These are phyloP conservation scores for Aspergillus kassunensis DNA, from an alignment of 495 filamentous ascomycete genomes.

Conservation along the genomic window DNA sequence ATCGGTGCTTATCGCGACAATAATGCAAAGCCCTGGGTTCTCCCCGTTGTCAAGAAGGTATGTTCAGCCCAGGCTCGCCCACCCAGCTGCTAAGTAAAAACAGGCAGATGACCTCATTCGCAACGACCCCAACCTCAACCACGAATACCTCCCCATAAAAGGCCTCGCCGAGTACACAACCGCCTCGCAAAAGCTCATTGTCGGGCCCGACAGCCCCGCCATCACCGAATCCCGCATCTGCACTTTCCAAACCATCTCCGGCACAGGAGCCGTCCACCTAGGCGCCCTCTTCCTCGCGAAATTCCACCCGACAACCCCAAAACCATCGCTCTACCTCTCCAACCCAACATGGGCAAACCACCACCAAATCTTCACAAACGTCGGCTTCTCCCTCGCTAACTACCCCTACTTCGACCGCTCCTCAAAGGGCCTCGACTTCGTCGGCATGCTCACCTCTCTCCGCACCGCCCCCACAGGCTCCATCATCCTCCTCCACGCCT, in stretches of 20 bases:
- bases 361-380: conserved; percentile 96
- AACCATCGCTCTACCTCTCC: conserved; percentile 79
- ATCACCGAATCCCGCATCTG: conserved; percentile 75
- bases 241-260: conserved; percentile 57
- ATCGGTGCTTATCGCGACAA: conserved; percentile 96
- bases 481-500: conserved; percentile 91
- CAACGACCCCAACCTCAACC: conserved; percentile 85
- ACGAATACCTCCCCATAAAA: conserved; percentile 97
- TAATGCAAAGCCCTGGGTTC: conserved; percentile 95
- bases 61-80: too few relatives aligned
- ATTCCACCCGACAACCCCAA: conserved; percentile 51
- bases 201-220: conserved; percentile 75
- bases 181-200: conserved; percentile 84
- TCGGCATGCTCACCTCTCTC: conserved; percentile 73
- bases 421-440: conserved; percentile 88
- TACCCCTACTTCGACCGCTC: conserved; percentile 91
- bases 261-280: conserved; percentile 56
- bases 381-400: conserved; percentile 66
- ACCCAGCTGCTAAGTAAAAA: conserved; percentile 10
- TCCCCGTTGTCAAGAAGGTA: conserved; percentile 97
- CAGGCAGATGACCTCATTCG: conserved; percentile 87
- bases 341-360: conserved; percentile 98
- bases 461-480: conserved; percentile 66
- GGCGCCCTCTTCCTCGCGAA: conserved; percentile 54
- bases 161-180: conserved; percentile 78